Base-by-base conservation (phyloP, 1,139 yeast species). In the Nakaseomyces glabratus region DNA sequence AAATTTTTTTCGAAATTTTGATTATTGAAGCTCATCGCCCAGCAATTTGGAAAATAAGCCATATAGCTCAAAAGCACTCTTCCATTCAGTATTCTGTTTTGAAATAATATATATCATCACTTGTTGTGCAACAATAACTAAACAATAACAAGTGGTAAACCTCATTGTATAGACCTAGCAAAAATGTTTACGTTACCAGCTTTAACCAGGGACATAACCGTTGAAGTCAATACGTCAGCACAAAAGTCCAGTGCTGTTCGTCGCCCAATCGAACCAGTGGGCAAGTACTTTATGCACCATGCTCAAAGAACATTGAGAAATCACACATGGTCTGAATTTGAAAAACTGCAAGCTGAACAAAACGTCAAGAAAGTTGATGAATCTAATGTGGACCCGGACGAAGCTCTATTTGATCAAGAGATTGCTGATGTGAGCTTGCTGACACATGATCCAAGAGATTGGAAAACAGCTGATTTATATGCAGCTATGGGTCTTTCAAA, bases 301-400 rank as follows among this genome's bases (percentile, higher is more conserved):
- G 98, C 98, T 41, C 79, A 95, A 50, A 82, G 98, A 71, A 76
- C 93, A 43, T 70, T 88, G 51, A 78, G 95, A 65, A 95, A 95
- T 62, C 95, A 94, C 66, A 85, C 97, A 40, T 90, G 96, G 95
- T 85, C 96, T 36, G 97, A 93, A 65, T 90, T 75, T 57, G 98
- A 90, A 66, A 79, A 82, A 61, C 68, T 86, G 51, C 94, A 88
- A 69, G 96, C 95, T 42, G 93, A 80, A 60, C 79, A 76, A 65
- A 84, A 84, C 62, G 95, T 84, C 55, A 72, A 73, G 54, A 66
- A 66, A 44, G 74, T 78, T 41, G 93, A 82, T 54, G 79, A 73
- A 47, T 44, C 55, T 13, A 71, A 66, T 49, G 86, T 77, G 45
- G 93, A 76, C 38, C 84, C 77, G 49, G 71, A 76, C 48, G 86